phyloP scores from a whole-genome alignment of 805 yeast genomes.

The Saccharomycopsis capsularis region DNA sequence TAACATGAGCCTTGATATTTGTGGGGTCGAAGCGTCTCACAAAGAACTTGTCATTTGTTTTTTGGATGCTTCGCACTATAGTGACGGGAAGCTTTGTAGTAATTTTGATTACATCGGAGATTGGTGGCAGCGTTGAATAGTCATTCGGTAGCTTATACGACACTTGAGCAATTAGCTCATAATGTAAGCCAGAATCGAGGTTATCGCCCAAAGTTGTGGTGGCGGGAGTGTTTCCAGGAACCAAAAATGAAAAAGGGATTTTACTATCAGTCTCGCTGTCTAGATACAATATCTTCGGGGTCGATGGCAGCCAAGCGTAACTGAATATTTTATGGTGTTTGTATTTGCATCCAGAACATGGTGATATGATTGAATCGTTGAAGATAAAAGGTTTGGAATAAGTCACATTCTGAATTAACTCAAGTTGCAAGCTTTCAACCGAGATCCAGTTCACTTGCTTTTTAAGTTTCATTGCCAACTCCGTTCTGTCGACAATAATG shows the following conservation, averaged over 20 bases:
- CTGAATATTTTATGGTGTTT: constrained; percentile 1
- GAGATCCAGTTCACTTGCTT: not conserved
- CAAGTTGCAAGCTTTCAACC: not conserved
- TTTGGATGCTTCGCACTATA: not conserved
- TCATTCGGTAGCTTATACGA: not conserved
- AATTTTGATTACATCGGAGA: not conserved
- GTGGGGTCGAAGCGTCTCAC: constrained; percentile 8
- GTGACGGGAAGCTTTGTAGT: constrained; percentile 8
- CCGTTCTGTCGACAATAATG: not conserved
- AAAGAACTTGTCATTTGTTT: not conserved
- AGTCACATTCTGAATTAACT: not conserved
- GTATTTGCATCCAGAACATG: constrained; percentile 9
- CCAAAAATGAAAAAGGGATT: constrained; percentile 5
- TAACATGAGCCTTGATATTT: not conserved
- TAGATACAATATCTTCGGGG: not conserved
- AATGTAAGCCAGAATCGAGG: constrained; percentile 1
- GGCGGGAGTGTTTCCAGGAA: constrained; percentile 11
- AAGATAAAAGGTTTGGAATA: constrained; percentile 11
- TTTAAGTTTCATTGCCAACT: not conserved
- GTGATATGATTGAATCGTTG: constrained; percentile 12
- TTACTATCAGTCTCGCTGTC: not conserved
- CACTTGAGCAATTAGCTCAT: not conserved
- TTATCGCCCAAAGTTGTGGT: constrained; percentile 5
- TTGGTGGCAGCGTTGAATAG: too few species aligned
- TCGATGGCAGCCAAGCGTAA: not conserved